Evolutionary conservation across 768 basidiomycete species (phyloP).

Genomic region (Tricholoma matsutake): DNA sequence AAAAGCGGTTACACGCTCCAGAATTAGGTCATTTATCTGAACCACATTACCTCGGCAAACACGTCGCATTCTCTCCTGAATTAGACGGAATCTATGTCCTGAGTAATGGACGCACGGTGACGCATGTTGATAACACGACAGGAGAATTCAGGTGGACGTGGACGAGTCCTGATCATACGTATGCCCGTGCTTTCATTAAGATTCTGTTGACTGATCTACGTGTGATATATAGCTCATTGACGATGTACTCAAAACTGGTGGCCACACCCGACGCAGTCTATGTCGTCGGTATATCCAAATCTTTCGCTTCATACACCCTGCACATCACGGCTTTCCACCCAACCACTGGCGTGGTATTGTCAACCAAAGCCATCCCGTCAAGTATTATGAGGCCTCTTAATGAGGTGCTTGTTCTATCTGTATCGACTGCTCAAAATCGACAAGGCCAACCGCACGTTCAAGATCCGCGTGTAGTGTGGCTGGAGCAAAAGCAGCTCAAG

Average conservation of each 20-base stretch:
- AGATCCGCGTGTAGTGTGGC: slow-evolving; percentile 46
- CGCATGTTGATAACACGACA: slow-evolving; percentile 42
- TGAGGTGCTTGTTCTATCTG: slow-evolving; percentile 28
- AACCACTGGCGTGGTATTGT: slow-evolving; percentile 48
- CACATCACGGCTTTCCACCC: slow-evolving; percentile 62
- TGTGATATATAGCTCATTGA: slow-evolving; percentile 46
- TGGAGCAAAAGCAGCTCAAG: slow-evolving; percentile 49
- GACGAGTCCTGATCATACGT: slow-evolving; percentile 69
- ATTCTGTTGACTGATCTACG: slow-evolving; percentile 3
- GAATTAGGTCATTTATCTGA: slow-evolving; percentile 43
- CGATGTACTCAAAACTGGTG: slow-evolving; percentile 62
- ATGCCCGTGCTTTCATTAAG: slow-evolving; percentile 21
- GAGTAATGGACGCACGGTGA: slow-evolving; percentile 59
- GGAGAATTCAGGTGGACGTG: slow-evolving; percentile 70
- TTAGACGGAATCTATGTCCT: slow-evolving; percentile 45
- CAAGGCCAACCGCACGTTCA: slow-evolving; percentile 1
- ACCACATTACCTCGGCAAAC: slow-evolving; percentile 53
- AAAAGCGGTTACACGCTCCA: slow-evolving; percentile 56
- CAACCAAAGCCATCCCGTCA: slow-evolving; percentile 53
- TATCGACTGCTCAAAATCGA: neutral
- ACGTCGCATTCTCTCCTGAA: slow-evolving; percentile 38
- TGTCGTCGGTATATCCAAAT: slow-evolving; percentile 50
- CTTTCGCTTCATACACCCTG: slow-evolving; percentile 55
- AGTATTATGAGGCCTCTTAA: slow-evolving; percentile 31
- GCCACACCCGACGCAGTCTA: slow-evolving; percentile 54